Base-by-base conservation (phyloP, 805 yeast genomes). In the Saccharomycopsis olivae region DNA sequence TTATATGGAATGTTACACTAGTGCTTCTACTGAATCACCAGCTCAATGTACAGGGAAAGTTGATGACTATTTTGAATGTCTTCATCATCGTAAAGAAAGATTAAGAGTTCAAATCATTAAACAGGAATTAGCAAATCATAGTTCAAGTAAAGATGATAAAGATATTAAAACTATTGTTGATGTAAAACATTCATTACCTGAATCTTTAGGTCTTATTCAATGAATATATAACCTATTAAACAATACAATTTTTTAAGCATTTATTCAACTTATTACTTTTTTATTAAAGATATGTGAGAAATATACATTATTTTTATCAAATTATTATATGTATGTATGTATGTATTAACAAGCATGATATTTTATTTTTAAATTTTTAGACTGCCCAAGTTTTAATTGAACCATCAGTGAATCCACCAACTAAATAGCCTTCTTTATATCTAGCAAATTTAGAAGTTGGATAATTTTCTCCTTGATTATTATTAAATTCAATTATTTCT, bases 391-490 rank as follows among this genome's bases (percentile, higher is more conserved):
- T 65, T 19, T 78, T 75, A 19, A 79, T 61, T 18, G 57, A 57
- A 28, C 92, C 92, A 47, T 69, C 69, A 3, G 57, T 53, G 39
- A 82, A 63, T 16, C 86, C 85, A 41, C 76, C 83, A 5, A 79
- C 71, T 39, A 77, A 53, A 53, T 80, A 80, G 1, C 83, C 83
- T 47, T 77, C 77, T 47, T 66, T 68, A 49, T 73, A 75, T 35
- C 71, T 60, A 9, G 73, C 69, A 36, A 56, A 56, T 21, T 64
- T 64, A 24, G 71, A 61, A 11, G 50, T 46, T 66, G 1, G 61
- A 62, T 4, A 76, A 80, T 50, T 76, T 80, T 44, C 62, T 61
- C 39, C 39, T 17, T 25, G 3, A 13, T 19, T 14, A 23, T 6
- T 8, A 23, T 23, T 23, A 23, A 23, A 23, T 23, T 23, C 25